Conservation (phyloP, 2,329 filamentous ascomycete species). For the Botrytis deweyae region DNA sequence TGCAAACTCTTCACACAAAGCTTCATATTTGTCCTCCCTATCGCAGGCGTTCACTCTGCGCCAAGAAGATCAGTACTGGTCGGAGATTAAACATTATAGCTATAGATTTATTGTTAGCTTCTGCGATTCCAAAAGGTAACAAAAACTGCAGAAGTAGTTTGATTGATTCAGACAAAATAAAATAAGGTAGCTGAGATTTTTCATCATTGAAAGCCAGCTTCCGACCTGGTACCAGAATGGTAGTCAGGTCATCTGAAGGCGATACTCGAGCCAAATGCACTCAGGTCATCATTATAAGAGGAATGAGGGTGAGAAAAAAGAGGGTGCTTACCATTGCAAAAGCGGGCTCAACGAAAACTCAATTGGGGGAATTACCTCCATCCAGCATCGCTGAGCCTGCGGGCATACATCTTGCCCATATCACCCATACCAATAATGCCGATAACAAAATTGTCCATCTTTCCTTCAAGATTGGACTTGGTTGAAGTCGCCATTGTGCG, state of each 20-base stretch:
- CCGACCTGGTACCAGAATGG: constrained; percentile 72
- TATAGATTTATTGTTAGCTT: constrained; percentile 31
- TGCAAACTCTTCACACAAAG: constrained; percentile 76
- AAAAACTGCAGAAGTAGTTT: constrained; percentile 22
- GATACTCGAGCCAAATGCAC: constrained; percentile 99
- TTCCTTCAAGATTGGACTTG: constrained; percentile 21
- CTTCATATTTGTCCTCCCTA: constrained; percentile 82
- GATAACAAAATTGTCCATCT: constrained; percentile 61
- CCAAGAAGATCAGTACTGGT: constrained; percentile 12
- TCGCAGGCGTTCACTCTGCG: constrained; percentile 92
- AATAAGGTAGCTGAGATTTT: constrained; percentile 98
- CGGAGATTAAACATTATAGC: neutral
- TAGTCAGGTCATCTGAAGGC: constrained; percentile 58
- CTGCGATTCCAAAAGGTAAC: constrained; percentile 24
- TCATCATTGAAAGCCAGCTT: constrained; percentile 88
- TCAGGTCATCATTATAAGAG: constrained; percentile 90
- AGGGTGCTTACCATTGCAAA: constrained; percentile 35
- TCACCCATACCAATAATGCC: constrained; percentile 99
- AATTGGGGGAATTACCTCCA: constrained; percentile 72
- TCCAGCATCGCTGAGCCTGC: constrained; percentile 81
- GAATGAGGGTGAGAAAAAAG: constrained; percentile 35
- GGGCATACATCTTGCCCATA: constrained; percentile 99
- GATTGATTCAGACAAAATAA: constrained; percentile 73
- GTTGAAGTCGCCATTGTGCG: constrained; percentile 16
- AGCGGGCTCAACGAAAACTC: constrained; percentile 39